Base-by-base conservation (phyloP, 129 eudicot species). In the Scalesia atractyloides region DNA sequence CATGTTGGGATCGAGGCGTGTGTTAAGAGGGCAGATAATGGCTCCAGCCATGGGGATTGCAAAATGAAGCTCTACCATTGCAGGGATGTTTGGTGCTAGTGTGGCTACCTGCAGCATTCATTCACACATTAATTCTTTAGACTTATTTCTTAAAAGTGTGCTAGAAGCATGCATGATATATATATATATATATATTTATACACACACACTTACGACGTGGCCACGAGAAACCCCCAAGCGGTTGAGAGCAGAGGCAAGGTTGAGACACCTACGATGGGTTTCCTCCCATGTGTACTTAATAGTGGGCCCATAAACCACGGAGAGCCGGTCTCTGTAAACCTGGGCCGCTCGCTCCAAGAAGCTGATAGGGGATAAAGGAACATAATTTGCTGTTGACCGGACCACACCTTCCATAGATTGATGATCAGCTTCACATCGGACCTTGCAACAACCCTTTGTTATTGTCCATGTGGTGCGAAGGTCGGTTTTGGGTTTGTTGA, bases 1-100 rank as follows among this genome's bases (percentile, higher is more conserved):
- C 52, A 64, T 64, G 22, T 64, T 64, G 20, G 53, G 52, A 65
- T 65, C 37, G 37, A 9, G 30, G 9, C 70, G 70, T 41, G 70
- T 65, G 70, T 65, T 65, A 65, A 65, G 70, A 24, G 69, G 70
- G 33, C 53, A 65, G 4, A 65, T 43, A 15, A 43, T 65, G 17
- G 53, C 70, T 41, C 70, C 70, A 11, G 36, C 70, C 70, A 65
- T 65, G 17, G 70, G 70, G 19, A 65, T 65, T 18, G 53, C 53
- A n/a, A 65, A 65, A 43, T 60, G 56, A n/a, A 50, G 56, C 6
- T 50, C 56, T 50, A 50, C 56, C 56, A 50, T 50, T n/a, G 56
- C 70, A 65, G 70, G 70, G 36, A 65, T 3, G 17, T 65, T 65
- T 43, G 70, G 70, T 65, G 70, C 37, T 11, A 65, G 70, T 65